Evolutionary conservation across 169 alveolate species (phyloP), one percentile per base, ranked within the genome.

Genomic region (Cryptosporidium viatorum): DNA sequence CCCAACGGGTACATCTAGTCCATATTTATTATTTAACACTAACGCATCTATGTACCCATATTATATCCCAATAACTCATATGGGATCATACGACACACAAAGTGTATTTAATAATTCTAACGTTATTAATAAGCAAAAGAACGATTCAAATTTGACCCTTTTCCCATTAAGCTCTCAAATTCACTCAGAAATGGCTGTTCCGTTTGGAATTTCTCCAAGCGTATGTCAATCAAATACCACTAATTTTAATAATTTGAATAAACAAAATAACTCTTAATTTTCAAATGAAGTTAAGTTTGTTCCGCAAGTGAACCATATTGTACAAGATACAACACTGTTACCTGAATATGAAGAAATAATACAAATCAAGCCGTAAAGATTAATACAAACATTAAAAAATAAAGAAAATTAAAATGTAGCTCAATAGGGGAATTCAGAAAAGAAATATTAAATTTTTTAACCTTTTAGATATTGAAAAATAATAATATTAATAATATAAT

Each of bases 21-120:
- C 71, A 18, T 31, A 37, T 31, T 41, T 80, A 65, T 4, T 60
- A 60, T 37, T 80, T 26, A 35, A 67, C 12, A 23, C 89, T 5
- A 80, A 65, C 21, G 62, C 89, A 62, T 80, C 89, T n/a, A 26
- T 80, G 35, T 80, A 65, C 39, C 89, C 89, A 7, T 41, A 41
- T 65, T 80, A 41, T 26, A 29, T 80, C 14, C 80, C 89, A 80
- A 26, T 80, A 7, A 80, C 5, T 45, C 55, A 80, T 23, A 33
- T 43, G 51, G 89, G 89, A 8, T 4, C 74, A 33, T 55, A 59
- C 29, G 75, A 80, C 3, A 62, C 89, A 37, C 68, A 37, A 51
- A 21, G 58, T 59, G 14, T 55, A 12, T 1, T 73, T 16, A 37
- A 43, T n/a, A 58, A 58, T 9, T 35, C 62, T 9, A 26, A 50